Base-by-base conservation (phyloP, 192 early-diverging fungal genomes). In the Phycomyces blakesleeanus region DNA sequence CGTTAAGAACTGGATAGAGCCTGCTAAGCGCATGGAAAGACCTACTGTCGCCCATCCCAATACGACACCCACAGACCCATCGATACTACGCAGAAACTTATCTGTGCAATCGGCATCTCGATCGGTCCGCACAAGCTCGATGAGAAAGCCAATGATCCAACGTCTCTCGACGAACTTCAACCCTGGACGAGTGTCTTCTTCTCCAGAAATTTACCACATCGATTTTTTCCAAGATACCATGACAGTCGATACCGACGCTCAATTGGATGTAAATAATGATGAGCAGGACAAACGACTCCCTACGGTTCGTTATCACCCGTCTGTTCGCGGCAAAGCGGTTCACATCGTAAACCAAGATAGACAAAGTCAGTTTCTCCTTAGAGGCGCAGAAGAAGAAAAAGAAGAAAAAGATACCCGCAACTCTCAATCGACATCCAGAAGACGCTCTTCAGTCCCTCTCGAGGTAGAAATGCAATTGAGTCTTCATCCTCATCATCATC, bases 1-100 rank as follows among this genome's bases (percentile, higher is more conserved):
- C 39, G 66, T 68, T 15, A 52, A 59, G 14, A 56, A 61, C 20
- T 68, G 66, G 66, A 61, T 68, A 41, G 59, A 68, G 22, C 44
- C 39, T 0, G 34, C 34, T 39, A 16, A 24, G 39, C 61, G 26
- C 38, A 18, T 49, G 21, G 21, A 29, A 2, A 34, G 51, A 34
- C 61, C 26, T 21, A 8, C 15, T 27, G 47, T 51, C 9, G 21
- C 25, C 18, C 18, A 7, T 18, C 50, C 50, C 21, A 51, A 51
- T 51, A 51, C 12, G 7, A 14, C 5, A 53, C 5, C 11, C 9
- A 5, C 51, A 21, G 21, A 14, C 21, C 25, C 5, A 53, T 53
- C 51, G 1, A 50, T 18, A 11, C 20, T 21, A 50, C 47, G 47
- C 4, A 50, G 10, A 21, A 50, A 50, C 47, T 21, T n/a, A n/a